phyloP scores from a whole-genome alignment of 2,329 filamentous ascomycete species.

The Phoma sp. region DNA sequence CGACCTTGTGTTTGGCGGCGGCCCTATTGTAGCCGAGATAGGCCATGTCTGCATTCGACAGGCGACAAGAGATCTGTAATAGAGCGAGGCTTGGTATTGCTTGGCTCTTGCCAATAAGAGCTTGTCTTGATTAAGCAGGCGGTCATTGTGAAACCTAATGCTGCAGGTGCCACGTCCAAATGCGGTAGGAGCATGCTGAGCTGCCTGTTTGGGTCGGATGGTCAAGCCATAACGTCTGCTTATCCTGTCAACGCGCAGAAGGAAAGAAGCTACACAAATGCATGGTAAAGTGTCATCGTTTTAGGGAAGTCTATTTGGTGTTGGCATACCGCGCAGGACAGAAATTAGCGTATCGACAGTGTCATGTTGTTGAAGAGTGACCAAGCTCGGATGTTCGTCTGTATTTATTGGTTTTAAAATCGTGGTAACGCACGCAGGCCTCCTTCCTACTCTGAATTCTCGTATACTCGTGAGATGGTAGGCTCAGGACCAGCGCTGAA shows the following conservation, averaged over 20 bases:
- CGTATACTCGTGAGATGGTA: not conserved
- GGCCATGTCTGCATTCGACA: not conserved
- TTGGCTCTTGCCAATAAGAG: not conserved
- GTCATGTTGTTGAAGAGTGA: not conserved
- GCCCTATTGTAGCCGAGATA: too few species aligned
- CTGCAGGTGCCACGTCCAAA: not conserved
- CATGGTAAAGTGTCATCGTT: too few species aligned
- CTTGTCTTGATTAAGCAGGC: not conserved
- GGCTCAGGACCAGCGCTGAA: slow-evolving; percentile 6
- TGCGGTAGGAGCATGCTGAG: not conserved
- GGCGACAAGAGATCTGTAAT: not conserved
- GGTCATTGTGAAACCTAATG: not conserved
- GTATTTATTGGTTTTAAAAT: not conserved
- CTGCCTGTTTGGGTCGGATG: not conserved
- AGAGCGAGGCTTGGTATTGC: not conserved
- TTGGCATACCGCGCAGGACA: too few species aligned
- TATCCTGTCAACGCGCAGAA: too few species aligned
- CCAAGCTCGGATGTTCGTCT: not conserved
- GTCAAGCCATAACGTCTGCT: not conserved
- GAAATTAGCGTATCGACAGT: too few species aligned
- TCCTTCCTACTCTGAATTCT: not conserved
- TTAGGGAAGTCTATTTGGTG: too few species aligned
- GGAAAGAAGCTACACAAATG: too few species aligned
- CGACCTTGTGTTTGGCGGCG: too few species aligned
- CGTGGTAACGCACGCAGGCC: not conserved